Evolutionary conservation across 306 rosid genomes (phyloP), one percentile per base, ranked within the genome.

Genomic region (Gynostemma pentaphyllum): DNA sequence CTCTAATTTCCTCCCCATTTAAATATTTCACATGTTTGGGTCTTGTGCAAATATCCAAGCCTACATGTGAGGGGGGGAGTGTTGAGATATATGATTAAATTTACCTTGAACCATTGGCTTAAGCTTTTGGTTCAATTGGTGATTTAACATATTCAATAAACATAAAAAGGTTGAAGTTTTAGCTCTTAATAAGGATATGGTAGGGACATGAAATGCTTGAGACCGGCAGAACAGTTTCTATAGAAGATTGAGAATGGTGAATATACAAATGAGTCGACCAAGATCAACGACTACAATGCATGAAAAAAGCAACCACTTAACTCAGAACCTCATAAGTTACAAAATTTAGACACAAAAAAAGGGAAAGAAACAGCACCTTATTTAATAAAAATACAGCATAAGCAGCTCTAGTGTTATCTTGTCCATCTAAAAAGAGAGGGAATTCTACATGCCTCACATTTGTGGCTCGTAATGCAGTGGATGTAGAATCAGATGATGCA

Each of bases 381-480:
- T 89, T 92, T 69, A 94, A 66, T 59, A 94, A 83, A 82, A 94
- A 94, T 54, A 88, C 86, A 23, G 95, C 99, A 71, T 94, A 94
- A 69, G 90, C 95, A 8, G 95, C 94, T 75, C 86, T 88, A 27
- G 97, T 88, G 55, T 94, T 94, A 80, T 94, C 99, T 74, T 88
- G 97, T 52, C 97, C 99, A 55, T 94, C 94, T 75, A 86, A 77
- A 73, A 79, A 88, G 12, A 94, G 97, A 48, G 99, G 97, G 67
- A 94, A 94, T 67, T 86, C 94, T 68, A 83, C 75, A 36, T 73
- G 83, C 73, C 81, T 94, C 74, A 34, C 63, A 44, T 76, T 79
- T 68, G 75, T 57, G 68, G 47, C 63, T 71, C 71, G 67, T 62
- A 47, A 68, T 57, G 62, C 45, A 70, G 73, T 78, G 68, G 82